These are phyloP conservation scores for Artemisia tridentata DNA, from an alignment of 129 eudicot genomes.

Conservation along the genomic window DNA sequence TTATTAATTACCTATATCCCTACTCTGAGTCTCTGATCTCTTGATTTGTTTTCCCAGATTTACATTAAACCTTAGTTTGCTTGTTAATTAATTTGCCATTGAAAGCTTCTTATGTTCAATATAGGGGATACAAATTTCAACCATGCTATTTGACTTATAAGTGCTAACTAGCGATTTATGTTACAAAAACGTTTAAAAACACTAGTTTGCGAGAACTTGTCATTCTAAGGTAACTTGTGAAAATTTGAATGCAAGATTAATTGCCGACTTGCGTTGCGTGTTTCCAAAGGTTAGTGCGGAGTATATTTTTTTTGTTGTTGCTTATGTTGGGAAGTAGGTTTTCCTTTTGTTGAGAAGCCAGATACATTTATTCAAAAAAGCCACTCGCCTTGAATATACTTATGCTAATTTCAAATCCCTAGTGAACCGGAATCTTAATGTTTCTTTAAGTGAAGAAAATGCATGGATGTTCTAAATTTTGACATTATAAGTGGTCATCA, in stretches of 20 bases:
- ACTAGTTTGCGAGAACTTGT: neutral
- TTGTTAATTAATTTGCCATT: neutral
- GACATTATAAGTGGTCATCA: conserved; percentile 12
- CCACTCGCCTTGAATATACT: neutral
- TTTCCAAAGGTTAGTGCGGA: too few relatives aligned
- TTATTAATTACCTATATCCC: conserved; percentile 3
- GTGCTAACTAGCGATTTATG: neutral
- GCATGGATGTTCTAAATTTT: neutral
- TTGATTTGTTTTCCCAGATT: neutral
- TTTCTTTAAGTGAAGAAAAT: conserved; percentile 14
- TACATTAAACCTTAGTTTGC: neutral
- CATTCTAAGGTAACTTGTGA: neutral
- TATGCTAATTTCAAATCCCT: neutral
- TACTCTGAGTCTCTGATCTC: conserved; percentile 12
- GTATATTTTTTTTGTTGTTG: too few relatives aligned
- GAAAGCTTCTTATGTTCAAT: conserved; percentile 4
- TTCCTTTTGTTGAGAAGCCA: neutral
- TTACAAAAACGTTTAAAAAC: neutral
- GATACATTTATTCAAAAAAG: neutral
- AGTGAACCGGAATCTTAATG: neutral
- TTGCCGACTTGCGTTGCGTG: too few relatives aligned
- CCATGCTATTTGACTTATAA: neutral
- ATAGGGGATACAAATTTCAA: neutral
- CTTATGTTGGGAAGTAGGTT: too few relatives aligned
- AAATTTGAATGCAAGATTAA: neutral